Conservation (phyloP, 352 stramenopile species). For the Pythium folliculosum region DNA sequence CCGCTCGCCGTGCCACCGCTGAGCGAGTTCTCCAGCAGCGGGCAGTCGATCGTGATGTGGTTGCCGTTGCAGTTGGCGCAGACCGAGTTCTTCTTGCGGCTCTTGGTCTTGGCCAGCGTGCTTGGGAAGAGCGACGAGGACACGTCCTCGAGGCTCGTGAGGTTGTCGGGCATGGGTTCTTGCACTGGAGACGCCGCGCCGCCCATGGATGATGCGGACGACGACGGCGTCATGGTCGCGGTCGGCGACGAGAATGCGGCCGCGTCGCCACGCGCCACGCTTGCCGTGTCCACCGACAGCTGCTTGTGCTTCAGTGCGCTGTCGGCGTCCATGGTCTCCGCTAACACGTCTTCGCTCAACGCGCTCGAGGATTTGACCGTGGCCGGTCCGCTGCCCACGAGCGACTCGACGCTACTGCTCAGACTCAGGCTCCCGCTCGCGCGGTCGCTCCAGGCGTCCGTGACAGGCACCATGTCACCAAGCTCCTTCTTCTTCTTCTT, state of each 20-base stretch:
- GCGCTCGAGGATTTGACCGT: not conserved
- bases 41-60: conserved; percentile 82
- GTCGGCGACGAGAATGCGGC: conserved; percentile 6
- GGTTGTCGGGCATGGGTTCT: conserved; percentile 19
- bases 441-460: not conserved
- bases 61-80: conserved; percentile 82
- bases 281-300: conserved; percentile 23
- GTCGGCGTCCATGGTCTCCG: not conserved
- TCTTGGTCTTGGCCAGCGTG: conserved; percentile 49
- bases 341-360: not conserved
- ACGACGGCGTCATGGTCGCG: conserved; percentile 21
- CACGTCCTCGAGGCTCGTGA: conserved; percentile 18
- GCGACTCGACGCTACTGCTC: conserved; percentile 17
- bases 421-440: conserved; percentile 13
- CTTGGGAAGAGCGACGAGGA: conserved; percentile 38
- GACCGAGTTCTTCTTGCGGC: conserved; percentile 61
- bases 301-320: conserved; percentile 2
- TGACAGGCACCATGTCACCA: not conserved
- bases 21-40: conserved; percentile 60
- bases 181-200: conserved; percentile 13
- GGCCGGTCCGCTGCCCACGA: not conserved
- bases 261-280: not conserved
- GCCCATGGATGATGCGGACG: conserved; percentile 14
- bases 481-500: not conserved
- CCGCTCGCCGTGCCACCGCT: not conserved